These are phyloP conservation scores for Ustilago esculenta DNA, from an alignment of 1,284 basidiomycete species.

Conservation along the genomic window DNA sequence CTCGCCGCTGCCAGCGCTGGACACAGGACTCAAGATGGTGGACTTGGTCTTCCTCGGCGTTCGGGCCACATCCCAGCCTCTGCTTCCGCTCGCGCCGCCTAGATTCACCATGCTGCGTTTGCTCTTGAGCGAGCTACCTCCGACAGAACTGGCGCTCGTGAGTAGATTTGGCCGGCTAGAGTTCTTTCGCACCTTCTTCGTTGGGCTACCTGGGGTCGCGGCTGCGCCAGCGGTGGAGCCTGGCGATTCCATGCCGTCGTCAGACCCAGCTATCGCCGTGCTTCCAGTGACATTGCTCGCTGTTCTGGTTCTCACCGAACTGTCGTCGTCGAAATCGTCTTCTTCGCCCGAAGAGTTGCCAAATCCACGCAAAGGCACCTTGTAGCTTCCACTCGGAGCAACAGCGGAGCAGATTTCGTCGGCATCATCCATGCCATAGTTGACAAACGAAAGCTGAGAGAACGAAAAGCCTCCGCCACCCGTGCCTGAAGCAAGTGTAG, in stretches of 20 bases:
- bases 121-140: constrained; percentile 20
- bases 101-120: constrained; percentile 42
- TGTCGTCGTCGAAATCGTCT: constrained; percentile 39
- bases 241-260: constrained; percentile 24
- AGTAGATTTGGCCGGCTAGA: constrained; percentile 25
- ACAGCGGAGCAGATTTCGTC: constrained; percentile 65
- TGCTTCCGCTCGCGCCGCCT: constrained; percentile 1
- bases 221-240: constrained; percentile 4
- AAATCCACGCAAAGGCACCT: constrained; percentile 57
- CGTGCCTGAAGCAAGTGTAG: constrained; percentile 9
- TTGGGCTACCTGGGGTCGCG: constrained; percentile 20
- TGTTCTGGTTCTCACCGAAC: constrained; percentile 17
- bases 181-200: constrained; percentile 40
- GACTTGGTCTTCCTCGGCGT: constrained; percentile 36
- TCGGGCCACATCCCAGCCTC: constrained; percentile 14
- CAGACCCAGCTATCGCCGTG: constrained; percentile 14
- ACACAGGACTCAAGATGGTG: constrained; percentile 35
- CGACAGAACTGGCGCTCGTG: neutral
- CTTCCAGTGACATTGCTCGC: constrained; percentile 22
- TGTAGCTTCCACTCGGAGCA: constrained; percentile 62
- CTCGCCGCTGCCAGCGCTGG: constrained; percentile 32
- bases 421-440: constrained; percentile 65
- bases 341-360: constrained; percentile 35
- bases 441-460: constrained; percentile 56
- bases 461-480: constrained; percentile 14